Percentiles rank a stretch among this genome's conserved stretches.
Conservation (phyloP, 176 grass and related monocot genomes). For the Musa itinerans region DNA sequence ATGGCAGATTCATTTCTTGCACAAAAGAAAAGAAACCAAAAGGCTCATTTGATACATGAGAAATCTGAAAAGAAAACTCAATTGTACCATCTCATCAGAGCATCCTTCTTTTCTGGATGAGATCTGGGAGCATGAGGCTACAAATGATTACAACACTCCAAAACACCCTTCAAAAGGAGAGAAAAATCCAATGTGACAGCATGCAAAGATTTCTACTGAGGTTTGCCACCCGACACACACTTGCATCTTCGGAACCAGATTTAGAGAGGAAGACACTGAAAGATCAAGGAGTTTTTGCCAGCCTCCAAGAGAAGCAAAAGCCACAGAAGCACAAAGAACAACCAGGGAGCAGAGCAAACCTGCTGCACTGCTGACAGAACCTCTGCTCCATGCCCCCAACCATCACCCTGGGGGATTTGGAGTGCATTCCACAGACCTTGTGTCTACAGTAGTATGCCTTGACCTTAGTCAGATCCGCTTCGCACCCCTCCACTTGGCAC, state of each 20-base stretch:
- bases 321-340: background rate
- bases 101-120: too few relatives aligned
- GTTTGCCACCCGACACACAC: too few relatives aligned
- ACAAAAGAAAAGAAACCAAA: too few relatives aligned
- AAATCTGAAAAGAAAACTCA: too few relatives aligned
- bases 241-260: background rate
- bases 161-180: too few relatives aligned
- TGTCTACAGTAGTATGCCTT: conserved; percentile 17
- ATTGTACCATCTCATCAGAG: too few relatives aligned
- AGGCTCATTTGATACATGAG: too few relatives aligned
- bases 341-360: background rate
- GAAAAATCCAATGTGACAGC: too few relatives aligned
- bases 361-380: conserved; percentile 24
- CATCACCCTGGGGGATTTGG: conserved; percentile 10
- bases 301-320: background rate
- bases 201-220: too few relatives aligned
- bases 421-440: conserved; percentile 16
- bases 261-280: background rate
- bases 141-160: too few relatives aligned
- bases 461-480: conserved; percentile 6
- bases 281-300: background rate
- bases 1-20: too few relatives aligned
- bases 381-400: conserved; percentile 16
- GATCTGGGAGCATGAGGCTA: too few relatives aligned
- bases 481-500: conserved; percentile 17